Percentiles rank a stretch among this genome's conserved stretches.
Conservation (phyloP, 495 filamentous ascomycete genomes). For the Podospora australis region DNA sequence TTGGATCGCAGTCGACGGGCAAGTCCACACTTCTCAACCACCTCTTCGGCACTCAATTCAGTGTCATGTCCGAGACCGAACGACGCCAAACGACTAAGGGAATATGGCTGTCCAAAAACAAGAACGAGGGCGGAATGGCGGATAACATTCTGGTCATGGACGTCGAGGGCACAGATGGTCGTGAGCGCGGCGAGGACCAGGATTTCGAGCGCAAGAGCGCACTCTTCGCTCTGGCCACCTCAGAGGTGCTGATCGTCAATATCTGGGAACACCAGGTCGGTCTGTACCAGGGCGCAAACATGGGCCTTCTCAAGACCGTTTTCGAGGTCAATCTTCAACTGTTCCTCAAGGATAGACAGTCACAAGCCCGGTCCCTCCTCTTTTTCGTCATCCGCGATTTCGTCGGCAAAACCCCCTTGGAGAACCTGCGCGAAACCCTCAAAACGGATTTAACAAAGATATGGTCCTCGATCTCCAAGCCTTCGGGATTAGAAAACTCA, state of each 20-base stretch:
- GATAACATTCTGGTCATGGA: slow-evolving; percentile 99
- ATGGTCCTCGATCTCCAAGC: slow-evolving; percentile 89
- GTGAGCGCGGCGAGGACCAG: slow-evolving; percentile 95
- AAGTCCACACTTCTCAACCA: slow-evolving; percentile 96
- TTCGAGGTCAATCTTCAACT: slow-evolving; percentile 98
- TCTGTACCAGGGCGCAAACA: slow-evolving; percentile 96
- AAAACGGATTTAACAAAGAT: slow-evolving; percentile 85
- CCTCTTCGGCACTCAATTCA: slow-evolving; percentile 92
- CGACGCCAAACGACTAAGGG: slow-evolving; percentile 96
- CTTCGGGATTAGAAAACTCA: slow-evolving; percentile 77
- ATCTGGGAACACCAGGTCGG: slow-evolving; percentile 99
- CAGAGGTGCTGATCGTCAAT: slow-evolving; percentile 96
- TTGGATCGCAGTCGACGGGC: slow-evolving; percentile 96
- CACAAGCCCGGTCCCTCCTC: slow-evolving; percentile 82
- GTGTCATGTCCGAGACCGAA: slow-evolving; percentile 88
- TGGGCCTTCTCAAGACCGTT: slow-evolving; percentile 95
- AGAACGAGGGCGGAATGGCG: slow-evolving; percentile 63
- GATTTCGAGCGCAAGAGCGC: slow-evolving; percentile 98
- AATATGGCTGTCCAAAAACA: slow-evolving; percentile 98
- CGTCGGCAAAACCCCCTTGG: slow-evolving; percentile 80
- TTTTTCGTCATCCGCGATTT: slow-evolving; percentile 99
- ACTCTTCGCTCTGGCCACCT: slow-evolving; percentile 92
- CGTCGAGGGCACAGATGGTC: slow-evolving; percentile 94
- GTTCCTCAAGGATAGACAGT: slow-evolving; percentile 90
- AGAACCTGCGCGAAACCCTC: slow-evolving; percentile 81